Base-by-base conservation (phyloP, 306 rosid genomes). In the Cicer cuneatum region DNA sequence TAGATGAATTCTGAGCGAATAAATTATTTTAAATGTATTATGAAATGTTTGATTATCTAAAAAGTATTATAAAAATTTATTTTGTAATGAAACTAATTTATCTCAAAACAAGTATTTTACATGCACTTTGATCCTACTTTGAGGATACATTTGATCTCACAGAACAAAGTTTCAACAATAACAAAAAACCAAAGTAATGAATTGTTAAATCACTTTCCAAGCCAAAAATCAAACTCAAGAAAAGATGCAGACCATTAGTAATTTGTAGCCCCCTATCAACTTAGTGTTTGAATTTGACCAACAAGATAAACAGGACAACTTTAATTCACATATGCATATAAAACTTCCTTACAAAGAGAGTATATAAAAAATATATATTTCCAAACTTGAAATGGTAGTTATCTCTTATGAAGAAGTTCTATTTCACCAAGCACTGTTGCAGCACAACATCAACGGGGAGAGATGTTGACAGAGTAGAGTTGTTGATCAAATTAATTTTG, bases 191-290 rank as follows among this genome's bases (percentile, higher is more conserved):
- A 65, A 64, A 14, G 38, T 6, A 65, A 65, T 11, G 53, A 18
- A 16, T 18, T 65, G 38, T 19, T 19, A 42, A 65, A 65, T 45
- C 54, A 46, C 42, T 24, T 45, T 13, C 56, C 43, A 60, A 60
- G 19, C 72, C 56, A 42, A 57, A n/a, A 41, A 21, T 21, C 11
- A 42, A 58, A 58, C 47, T 14, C 13, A 1, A 72, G 24, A 18
- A 29, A 72, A 59, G 37, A 43, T 14, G 69, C 37, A 13, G 5
- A 10, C 58, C 15, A 58, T 58, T 14, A 24, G 41, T 41, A 41
- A 41, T 19, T 13, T 52, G 37, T 52, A 52, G 10, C 14, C 4
- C n/a, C 61, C 38, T 4, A 18, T 24, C 43, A 13, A 49, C 33
- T 8, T 8, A 21, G 47, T 16, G 14, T 2, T 16, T 70, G 13